Conservation (phyloP, 2,329 filamentous ascomycete species). For the Fusarium agapanthi region DNA sequence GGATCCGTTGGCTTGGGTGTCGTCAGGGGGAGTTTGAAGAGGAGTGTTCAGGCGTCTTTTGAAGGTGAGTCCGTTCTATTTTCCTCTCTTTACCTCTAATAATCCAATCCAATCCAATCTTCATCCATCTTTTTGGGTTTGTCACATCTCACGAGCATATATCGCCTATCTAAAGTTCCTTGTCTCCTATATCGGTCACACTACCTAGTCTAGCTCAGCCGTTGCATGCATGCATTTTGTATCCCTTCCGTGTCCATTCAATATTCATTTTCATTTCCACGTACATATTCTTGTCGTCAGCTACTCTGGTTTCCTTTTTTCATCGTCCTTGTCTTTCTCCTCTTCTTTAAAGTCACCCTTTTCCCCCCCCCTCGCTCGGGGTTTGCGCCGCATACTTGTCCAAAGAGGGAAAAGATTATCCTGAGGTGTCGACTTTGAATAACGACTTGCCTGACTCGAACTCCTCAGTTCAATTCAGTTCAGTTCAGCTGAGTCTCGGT, state of each 20-base stretch:
- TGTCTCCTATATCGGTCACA: conserved; percentile 2
- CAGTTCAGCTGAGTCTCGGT: neutral
- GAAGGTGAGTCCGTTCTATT: conserved; percentile 58
- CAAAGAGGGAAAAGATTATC: conserved; percentile 19
- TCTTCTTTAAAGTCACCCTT: neutral
- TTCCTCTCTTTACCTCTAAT: neutral
- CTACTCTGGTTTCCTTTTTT: neutral
- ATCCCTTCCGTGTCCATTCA: neutral
- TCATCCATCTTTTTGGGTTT: neutral
- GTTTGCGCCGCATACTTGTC: conserved; percentile 17
- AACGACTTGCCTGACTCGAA: conserved; percentile 21
- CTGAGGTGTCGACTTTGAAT: conserved; percentile 33
- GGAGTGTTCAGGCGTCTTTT: conserved; percentile 68
- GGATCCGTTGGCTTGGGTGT: conserved; percentile 55
- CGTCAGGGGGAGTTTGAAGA: conserved; percentile 56
- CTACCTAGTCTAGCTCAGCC: neutral
- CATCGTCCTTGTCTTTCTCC: neutral
- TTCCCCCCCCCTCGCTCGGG: neutral
- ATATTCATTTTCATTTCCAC: conserved; percentile 2
- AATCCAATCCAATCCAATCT: neutral
- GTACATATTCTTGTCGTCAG: neutral
- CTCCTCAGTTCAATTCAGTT: neutral
- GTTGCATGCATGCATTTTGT: neutral
- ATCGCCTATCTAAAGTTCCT: conserved; percentile 24
- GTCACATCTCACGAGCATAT: conserved; percentile 1